Base-by-base conservation (phyloP, 2,329 filamentous ascomycete species). In the Calonectria naviculata region DNA sequence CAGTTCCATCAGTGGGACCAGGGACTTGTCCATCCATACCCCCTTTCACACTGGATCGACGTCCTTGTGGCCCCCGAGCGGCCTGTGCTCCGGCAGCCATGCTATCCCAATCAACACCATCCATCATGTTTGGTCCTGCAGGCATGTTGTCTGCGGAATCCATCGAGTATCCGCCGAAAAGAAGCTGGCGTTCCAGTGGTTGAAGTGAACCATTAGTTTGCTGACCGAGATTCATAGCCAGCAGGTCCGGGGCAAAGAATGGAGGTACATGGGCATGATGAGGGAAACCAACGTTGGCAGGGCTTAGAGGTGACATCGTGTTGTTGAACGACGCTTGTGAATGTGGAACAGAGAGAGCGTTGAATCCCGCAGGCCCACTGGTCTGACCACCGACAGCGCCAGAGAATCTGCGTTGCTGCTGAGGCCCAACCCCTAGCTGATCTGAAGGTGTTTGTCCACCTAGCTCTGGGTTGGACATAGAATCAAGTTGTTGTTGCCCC, bases 131-230 rank as follows among this genome's bases (percentile, higher is more conserved):
- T 28, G 85, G 82, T 0, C 81, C 80, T 3, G 79, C 79, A 46
- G 78, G 77, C 61, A 86, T 49, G 6, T 74, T 84, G 12, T 81
- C 80, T 9, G 81, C 81, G 2, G 85, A 80, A 44, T 89, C 87
- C 74, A 80, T 91, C 83, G 76, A 90, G 78, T 95, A 96, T 1
- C 92, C 93, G 42, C 91, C 92, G 73, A 94, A 94, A 2, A 95
- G 92, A 73, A 95, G 90, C 78, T 95, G 93, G 4, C 93, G 88
- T 76, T 95, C 93, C 17, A 96, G 88, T 71, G 94, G 91, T 12
- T 92, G 91, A 29, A 95, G 84, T 65, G 91, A 87, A 3, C 84
- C 84, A 70, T 86, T 84, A 24, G 83, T 81, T 68, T 86, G 86
- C 76, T 87, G 87, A 26, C 84, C 83, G 19, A 92, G 82, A 5